phyloP scores from a whole-genome alignment of 2,329 filamentous ascomycete genomes.

The Lachnellula subtilissima region DNA sequence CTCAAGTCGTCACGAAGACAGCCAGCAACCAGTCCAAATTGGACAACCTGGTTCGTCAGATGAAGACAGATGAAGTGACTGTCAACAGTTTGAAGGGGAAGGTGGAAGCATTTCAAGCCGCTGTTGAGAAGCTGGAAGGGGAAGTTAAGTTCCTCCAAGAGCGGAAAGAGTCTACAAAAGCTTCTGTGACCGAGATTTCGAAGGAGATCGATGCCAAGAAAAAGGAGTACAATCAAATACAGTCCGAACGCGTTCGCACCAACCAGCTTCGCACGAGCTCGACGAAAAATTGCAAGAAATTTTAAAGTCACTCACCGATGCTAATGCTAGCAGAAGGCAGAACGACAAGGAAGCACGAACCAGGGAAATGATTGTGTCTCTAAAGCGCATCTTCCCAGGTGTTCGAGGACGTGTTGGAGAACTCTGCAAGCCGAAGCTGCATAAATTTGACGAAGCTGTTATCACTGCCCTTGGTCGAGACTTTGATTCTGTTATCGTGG shows the following conservation, averaged over 20 bases:
- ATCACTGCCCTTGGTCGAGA: conserved; percentile 87
- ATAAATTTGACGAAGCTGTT: conserved; percentile 91
- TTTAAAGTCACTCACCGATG: conserved; percentile 74
- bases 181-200: conserved; percentile 60
- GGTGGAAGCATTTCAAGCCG: conserved; percentile 71
- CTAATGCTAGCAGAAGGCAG: conserved; percentile 79
- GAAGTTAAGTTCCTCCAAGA: conserved; percentile 67
- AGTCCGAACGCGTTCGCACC: conserved; percentile 76
- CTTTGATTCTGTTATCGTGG: conserved; percentile 91
- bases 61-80: conserved; percentile 87
- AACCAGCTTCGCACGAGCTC: conserved; percentile 78
- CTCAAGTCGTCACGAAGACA: conserved; percentile 78
- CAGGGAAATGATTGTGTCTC: conserved; percentile 76
- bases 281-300: conserved; percentile 88
- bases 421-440: conserved; percentile 92
- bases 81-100: conserved; percentile 86
- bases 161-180: conserved; percentile 59
- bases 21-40: conserved; percentile 77
- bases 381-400: conserved; percentile 88
- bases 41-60: conserved; percentile 79
- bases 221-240: conserved; percentile 80
- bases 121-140: conserved; percentile 66
- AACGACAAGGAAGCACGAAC: conserved; percentile 74
- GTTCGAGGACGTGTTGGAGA: conserved; percentile 88
- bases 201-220: conserved; percentile 83